Evolutionary conservation across 2,329 filamentous ascomycete species (phyloP).

Genomic region (Penicillium sclerotigenum): DNA sequence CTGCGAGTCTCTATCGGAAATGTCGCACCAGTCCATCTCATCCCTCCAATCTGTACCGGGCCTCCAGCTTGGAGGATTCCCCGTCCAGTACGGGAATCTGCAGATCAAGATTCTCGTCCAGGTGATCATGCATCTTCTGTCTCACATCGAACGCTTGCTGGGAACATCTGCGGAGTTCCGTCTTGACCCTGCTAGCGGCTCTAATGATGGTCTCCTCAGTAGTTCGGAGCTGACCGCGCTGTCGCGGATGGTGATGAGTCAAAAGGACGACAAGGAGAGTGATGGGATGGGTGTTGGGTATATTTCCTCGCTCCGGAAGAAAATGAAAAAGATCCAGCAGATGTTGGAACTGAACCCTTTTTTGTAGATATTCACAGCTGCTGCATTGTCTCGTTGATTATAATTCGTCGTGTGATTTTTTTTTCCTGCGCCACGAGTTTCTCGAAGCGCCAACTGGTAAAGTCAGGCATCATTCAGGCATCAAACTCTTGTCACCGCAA

Average conservation of each 20-base stretch:
- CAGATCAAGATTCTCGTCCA: neutral
- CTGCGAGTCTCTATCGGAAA: neutral
- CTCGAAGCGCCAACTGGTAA: too few relatives aligned
- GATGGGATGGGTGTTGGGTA: neutral
- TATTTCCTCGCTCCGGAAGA: neutral
- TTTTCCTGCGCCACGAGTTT: too few relatives aligned
- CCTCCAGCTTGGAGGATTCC: neutral
- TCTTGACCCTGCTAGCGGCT: neutral
- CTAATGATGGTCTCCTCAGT: neutral
- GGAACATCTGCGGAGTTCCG: neutral
- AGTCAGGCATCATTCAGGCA: too few relatives aligned
- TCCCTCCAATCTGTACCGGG: neutral
- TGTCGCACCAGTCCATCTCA: conserved; percentile 1
- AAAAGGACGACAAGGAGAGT: neutral
- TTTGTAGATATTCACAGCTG: neutral
- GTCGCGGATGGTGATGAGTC: neutral
- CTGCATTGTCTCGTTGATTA: neutral
- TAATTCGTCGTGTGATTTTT: neutral
- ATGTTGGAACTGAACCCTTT: neutral
- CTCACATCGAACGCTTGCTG: neutral
- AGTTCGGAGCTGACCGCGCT: neutral
- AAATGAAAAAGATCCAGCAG: neutral
- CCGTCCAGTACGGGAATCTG: neutral
- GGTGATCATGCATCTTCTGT: neutral
- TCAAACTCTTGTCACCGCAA: too few relatives aligned